Conservation (phyloP, 352 stramenopile species). For the Achlya hypogyna region DNA sequence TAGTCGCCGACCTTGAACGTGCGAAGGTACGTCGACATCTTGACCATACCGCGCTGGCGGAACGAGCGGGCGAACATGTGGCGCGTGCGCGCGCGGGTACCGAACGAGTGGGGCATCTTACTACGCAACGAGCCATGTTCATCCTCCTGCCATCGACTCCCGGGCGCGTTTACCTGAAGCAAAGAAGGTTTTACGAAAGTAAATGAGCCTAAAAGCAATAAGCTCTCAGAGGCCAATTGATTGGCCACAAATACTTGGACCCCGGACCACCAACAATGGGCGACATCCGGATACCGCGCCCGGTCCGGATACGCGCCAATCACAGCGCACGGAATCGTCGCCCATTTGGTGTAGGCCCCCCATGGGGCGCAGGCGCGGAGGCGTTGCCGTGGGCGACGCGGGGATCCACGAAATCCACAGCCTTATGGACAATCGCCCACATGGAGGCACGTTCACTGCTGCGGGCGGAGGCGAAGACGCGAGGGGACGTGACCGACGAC, state of each 20-base stretch:
- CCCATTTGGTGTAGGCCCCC: too few relatives aligned
- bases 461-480: too few relatives aligned
- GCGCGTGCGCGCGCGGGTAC: slow-evolving; percentile 97
- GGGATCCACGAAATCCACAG: too few relatives aligned
- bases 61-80: slow-evolving; percentile 99
- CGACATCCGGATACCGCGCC: neutral
- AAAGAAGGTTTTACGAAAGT: slow-evolving; percentile 23
- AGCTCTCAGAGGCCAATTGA: slow-evolving; percentile 2
- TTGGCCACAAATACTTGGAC: slow-evolving; percentile 16
- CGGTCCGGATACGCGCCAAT: slow-evolving; percentile 8
- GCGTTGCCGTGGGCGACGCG: too few relatives aligned
- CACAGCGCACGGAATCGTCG: neutral
- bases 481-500: too few relatives aligned
- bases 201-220: neutral
- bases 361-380: too few relatives aligned
- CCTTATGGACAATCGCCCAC: too few relatives aligned
- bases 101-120: slow-evolving; percentile 98
- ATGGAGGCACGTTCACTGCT: too few relatives aligned
- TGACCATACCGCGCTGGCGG: slow-evolving; percentile 93
- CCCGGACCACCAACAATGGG: slow-evolving; percentile 19
- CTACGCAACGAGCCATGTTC: slow-evolving; percentile 11
- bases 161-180: slow-evolving; percentile 15
- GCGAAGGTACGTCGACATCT: slow-evolving; percentile 96
- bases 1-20: slow-evolving; percentile 99
- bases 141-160: neutral